Base-by-base conservation (phyloP, 495 filamentous ascomycete species). In the Hypoxylon subgilvum region DNA sequence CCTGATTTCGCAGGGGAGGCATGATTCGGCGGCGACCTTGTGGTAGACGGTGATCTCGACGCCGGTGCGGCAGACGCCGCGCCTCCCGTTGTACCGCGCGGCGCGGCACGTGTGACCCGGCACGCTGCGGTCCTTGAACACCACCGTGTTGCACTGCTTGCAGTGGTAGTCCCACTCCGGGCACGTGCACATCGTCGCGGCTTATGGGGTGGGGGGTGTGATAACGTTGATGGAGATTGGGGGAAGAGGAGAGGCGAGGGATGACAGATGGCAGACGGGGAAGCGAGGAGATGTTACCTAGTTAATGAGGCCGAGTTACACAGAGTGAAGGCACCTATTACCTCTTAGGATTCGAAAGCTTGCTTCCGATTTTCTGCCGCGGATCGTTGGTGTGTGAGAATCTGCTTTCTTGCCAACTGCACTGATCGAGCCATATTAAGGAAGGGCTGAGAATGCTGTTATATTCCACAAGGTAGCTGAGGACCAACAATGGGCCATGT, bases 41-140 rank as follows among this genome's bases (percentile, higher is more conserved):
- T 46, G 14, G 38, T 66, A 69, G 30, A 17, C 18, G 0, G 25
- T 31, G 30, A 14, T 61, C 21, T 51, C 54, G 25, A 70, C 31
- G 0, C 67, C 67, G 6, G 42, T 63, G 1, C 43, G 31, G 43
- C 67, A 70, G 12, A 35, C n/a, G 0, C 67, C 67, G 32, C 54
- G 43, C 4, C 3, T 16, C 1, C 43, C 4, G 31, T 43, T 52
- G 0, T 7, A 2, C 21, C 48, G 16, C 35, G 67, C 67, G 19
- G 30, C 16, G 7, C 27, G 13, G 40, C 67, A 70, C 8, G 54
- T 68, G 35, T 65, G 54, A 0, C 67, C 61, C 32, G 48, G 36
- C 1, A 57, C 40, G 4, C 46, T 42, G 8, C 10, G 43, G 14
- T 63, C 27, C 17, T 42, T 63, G 2, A 35, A 19, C 2, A 57